phyloP scores from a whole-genome alignment of 1,284 basidiomycete species.

The Blastosporella zonata region DNA sequence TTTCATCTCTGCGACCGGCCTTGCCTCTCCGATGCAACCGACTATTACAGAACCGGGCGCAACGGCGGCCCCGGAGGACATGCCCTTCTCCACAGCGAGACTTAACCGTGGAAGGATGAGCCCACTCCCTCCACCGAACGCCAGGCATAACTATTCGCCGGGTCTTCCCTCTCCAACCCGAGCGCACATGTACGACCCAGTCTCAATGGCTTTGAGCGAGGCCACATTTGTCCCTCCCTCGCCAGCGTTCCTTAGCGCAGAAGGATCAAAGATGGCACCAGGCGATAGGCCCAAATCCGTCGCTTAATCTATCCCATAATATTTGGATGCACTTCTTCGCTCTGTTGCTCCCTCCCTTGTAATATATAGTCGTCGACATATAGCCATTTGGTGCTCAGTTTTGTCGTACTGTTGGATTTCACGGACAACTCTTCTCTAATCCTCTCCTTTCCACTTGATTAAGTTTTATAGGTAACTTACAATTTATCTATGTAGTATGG shows the following conservation, averaged over 20 bases:
- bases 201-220: conserved; percentile 74
- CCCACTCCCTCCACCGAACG: conserved; percentile 41
- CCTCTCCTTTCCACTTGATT: conserved; percentile 7
- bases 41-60: background rate
- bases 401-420: conserved; percentile 12
- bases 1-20: conserved; percentile 3
- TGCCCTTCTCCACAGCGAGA: conserved; percentile 32
- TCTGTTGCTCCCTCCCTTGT: conserved; percentile 2
- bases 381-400: conserved; percentile 11
- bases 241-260: conserved; percentile 55
- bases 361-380: conserved; percentile 13
- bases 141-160: conserved; percentile 33
- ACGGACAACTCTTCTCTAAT: conserved; percentile 3
- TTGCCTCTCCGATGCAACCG: conserved; percentile 9
- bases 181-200: conserved; percentile 58
- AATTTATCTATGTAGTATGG: conserved; percentile 10
- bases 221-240: conserved; percentile 68
- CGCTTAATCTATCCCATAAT: conserved; percentile 23
- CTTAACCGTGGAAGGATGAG: conserved; percentile 48
- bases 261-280: conserved; percentile 28
- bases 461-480: conserved; percentile 17
- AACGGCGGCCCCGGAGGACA: conserved; percentile 4
- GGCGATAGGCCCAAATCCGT: conserved; percentile 40
- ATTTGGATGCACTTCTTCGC: background rate
- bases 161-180: conserved; percentile 24